Conservation (phyloP, 495 filamentous ascomycete species). For the Penicillium nucicola region DNA sequence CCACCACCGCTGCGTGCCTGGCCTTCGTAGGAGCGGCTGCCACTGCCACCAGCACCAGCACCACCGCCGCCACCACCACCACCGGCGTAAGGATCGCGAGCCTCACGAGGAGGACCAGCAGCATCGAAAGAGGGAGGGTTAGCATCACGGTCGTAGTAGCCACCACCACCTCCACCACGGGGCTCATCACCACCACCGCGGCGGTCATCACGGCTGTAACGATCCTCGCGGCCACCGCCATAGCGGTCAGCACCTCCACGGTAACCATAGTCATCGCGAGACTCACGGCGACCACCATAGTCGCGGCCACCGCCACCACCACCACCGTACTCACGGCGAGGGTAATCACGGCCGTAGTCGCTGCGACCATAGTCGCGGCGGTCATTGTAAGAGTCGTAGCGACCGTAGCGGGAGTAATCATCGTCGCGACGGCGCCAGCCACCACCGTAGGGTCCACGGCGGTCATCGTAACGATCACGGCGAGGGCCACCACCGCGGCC, state of each 20-base stretch:
- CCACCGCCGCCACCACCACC: too few species aligned
- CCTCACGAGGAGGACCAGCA: conserved; percentile 55
- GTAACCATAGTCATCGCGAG: conserved; percentile 53
- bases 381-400: conserved; percentile 59
- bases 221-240: conserved; percentile 56
- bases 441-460: conserved; percentile 52
- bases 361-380: conserved; percentile 46
- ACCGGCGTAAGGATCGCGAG: conserved; percentile 56
- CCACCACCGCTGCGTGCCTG: conserved; percentile 28
- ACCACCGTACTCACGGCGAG: conserved; percentile 46
- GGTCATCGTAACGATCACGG: conserved; percentile 53
- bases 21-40: conserved; percentile 47
- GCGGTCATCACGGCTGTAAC: conserved; percentile 63
- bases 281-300: conserved; percentile 51
- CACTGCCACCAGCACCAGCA: conserved; percentile 31
- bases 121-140: conserved; percentile 45
- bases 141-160: conserved; percentile 46
- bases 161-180: conserved; percentile 41
- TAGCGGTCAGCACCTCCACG: conserved; percentile 43
- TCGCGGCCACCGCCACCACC: conserved; percentile 42
- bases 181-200: conserved; percentile 39
- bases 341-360: conserved; percentile 45
- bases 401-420: conserved; percentile 54
- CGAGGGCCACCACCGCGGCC: conserved; percentile 17
- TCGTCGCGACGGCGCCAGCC: conserved; percentile 46